Percentiles rank a stretch among this genome's conserved stretches.
phyloP scores from a whole-genome alignment of 495 filamentous ascomycete genomes.

The Lasiosphaeriaceae sp. region DNA sequence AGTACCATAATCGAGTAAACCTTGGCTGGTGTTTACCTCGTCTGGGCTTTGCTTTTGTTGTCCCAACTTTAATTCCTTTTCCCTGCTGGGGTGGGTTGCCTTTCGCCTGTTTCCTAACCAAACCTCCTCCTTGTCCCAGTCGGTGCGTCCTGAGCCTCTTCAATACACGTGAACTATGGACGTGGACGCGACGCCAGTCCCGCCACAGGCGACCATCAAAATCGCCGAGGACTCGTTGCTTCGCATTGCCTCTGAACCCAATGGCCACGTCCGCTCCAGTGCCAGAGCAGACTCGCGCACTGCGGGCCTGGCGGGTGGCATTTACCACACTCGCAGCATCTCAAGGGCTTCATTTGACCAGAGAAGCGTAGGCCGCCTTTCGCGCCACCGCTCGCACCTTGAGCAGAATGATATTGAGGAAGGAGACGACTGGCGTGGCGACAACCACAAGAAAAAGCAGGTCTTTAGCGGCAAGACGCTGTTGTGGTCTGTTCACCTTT shows the following conservation, averaged over 20 bases:
- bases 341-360: slow-evolving; percentile 22
- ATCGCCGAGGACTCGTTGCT: slow-evolving; percentile 11
- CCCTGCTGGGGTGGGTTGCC: no score
- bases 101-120: no score
- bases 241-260: slow-evolving; percentile 1
- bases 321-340: slow-evolving; percentile 37
- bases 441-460: slow-evolving; percentile 37
- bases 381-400: slow-evolving; percentile 14
- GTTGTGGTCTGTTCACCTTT: slow-evolving; percentile 30
- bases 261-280: not conserved
- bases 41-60: not conserved
- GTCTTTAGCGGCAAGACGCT: slow-evolving; percentile 40
- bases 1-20: not conserved
- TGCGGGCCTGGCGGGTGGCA: slow-evolving; percentile 26
- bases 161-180: not conserved
- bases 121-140: no score
- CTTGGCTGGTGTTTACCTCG: not conserved
- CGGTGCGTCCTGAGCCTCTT: no score
- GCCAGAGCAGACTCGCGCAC: slow-evolving; percentile 13
- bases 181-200: not conserved
- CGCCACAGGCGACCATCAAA: slow-evolving; percentile 5
- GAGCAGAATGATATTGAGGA: slow-evolving; percentile 30
- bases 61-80: no score
- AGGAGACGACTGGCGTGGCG: slow-evolving; percentile 35
- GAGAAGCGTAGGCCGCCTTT: slow-evolving; percentile 22